Base-by-base conservation (phyloP, 495 filamentous ascomycete species). In the Xylaria sp. region DNA sequence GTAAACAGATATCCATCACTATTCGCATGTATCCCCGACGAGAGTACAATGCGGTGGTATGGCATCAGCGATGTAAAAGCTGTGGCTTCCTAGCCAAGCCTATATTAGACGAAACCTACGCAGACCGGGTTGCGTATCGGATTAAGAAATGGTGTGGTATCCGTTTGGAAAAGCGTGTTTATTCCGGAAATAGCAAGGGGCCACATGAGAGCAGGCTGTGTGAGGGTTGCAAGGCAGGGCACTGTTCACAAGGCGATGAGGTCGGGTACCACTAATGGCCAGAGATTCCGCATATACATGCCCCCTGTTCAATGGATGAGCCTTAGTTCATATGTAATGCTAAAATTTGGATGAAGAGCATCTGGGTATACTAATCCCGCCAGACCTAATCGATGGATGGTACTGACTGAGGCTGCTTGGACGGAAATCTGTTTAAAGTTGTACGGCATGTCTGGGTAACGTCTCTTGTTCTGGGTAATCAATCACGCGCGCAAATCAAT, bases 81-180 rank as follows among this genome's bases (percentile, higher is more conserved):
- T 86, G 83, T 72, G 61, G 76, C 4, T 66, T 21, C 6, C 71
- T 83, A 7, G 75, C 77, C 66, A 68, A 77, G 69, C 83, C 81
- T 11, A 24, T 74, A 48, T 71, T 83, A 65, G 82, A 84, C 73
- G 67, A 76, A 64, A 81, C 77, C 52, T 88, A 88, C 74, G 83
- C 82, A 69, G 82, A 86, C 70, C 78, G 86, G 71, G 78, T 88
- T 17, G 77, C 84, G 31, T 87, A 87, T 75, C 75, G 84, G 72
- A 69, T 88, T 31, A 84, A 83, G 74, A 83, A 82, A 72, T 88
- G 85, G 85, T 76, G 74, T 77, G 84, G 85, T 26, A 72, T 86
- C n/a, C 68, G 78, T 68, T 68, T 83, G 58, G 75, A 83, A 59
- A 50, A 0, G 33, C 81, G 78, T 7, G 31, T 11, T 52, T 71